phyloP scores from a whole-genome alignment of 371 early-diverging fungal species.

The Rhizomucor pusillus region DNA sequence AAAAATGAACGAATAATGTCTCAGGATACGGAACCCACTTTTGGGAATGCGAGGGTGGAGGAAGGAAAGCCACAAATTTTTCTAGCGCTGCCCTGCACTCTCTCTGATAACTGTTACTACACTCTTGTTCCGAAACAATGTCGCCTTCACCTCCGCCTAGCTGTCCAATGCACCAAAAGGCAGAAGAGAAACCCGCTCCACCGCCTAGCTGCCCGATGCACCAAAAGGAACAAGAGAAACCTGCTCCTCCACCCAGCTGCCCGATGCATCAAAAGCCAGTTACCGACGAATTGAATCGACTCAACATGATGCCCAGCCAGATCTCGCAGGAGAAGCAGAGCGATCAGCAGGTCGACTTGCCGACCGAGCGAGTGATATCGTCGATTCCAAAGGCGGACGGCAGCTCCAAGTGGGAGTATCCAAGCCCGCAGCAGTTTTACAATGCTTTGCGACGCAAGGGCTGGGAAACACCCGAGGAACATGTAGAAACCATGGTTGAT shows the following conservation, averaged over 20 bases:
- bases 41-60: too few species aligned
- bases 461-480: constrained; percentile 88
- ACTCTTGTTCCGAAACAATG: constrained; percentile 1
- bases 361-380: constrained; percentile 68
- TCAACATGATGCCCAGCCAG: constrained; percentile 81
- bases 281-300: constrained; percentile 60
- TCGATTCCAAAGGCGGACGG: constrained; percentile 59
- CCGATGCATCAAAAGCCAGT: constrained; percentile 50
- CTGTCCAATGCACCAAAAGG: constrained; percentile 52
- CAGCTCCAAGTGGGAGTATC: constrained; percentile 85
- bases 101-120: too few species aligned
- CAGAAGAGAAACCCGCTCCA: constrained; percentile 13
- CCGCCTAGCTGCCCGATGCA: constrained; percentile 57
- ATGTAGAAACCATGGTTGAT: constrained; percentile 90
- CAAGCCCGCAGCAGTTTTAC: constrained; percentile 95
- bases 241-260: constrained; percentile 39
- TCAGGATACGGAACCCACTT: too few species aligned
- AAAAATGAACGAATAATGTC: too few species aligned
- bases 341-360: constrained; percentile 67
- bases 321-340: constrained; percentile 63
- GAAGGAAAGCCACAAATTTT: too few species aligned
- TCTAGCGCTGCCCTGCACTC: too few species aligned
- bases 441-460: constrained; percentile 93
- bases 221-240: constrained; percentile 26
- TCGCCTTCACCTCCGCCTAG: constrained; percentile 36